Base-by-base conservation (phyloP, 352 stramenopile species). In the Phytopythium sindhum region DNA sequence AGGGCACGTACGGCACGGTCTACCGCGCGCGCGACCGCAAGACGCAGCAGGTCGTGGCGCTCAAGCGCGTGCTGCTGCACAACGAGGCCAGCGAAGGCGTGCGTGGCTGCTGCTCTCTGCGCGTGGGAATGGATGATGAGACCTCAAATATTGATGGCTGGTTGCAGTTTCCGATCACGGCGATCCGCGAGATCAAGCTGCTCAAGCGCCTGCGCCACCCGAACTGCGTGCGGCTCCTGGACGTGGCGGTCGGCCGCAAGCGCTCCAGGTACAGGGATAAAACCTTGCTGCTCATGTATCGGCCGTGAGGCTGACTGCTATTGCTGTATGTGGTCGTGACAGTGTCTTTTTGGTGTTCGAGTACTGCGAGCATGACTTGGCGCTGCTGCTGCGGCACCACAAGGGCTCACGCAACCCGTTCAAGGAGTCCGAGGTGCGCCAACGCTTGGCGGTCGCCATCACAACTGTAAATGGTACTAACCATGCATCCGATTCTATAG, bases 1-100 rank as follows among this genome's bases (percentile, higher is more conserved):
- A 95, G 59, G 86, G 86, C 52, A 91, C 85, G 19, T 95, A 94
- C 65, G 91, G 92, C 47, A 89, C 94, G 17, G 93, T 98, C 0
- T 98, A 98, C 64, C 78, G 84, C 51, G 93, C 93, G 31, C 63
- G 77, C 15, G 84, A 97, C 65, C 87, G 80, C 48, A 19, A 63
- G 42, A 83, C 75, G 21, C 68, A 73, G 52, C 67, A 86, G n/a
- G 72, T 93, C 37, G 88, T 98, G 28, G 94, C 94, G 28, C 77
- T 98, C 45, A 98, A 98, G 68, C 86, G 88, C 50, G 93, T 97
- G 47, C 83, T 96, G 55, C 77, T 96, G 55, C 90, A 98, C 76
- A 94, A 98, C 68, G 91, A 97, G 75, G 73, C 72, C 24, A 89
- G 78, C 64, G 88, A 97, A 65, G 90, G 90, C 29, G 96, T 97